Base-by-base conservation (phyloP, 306 rosid species). In the Elaeagnus macrophylla region DNA sequence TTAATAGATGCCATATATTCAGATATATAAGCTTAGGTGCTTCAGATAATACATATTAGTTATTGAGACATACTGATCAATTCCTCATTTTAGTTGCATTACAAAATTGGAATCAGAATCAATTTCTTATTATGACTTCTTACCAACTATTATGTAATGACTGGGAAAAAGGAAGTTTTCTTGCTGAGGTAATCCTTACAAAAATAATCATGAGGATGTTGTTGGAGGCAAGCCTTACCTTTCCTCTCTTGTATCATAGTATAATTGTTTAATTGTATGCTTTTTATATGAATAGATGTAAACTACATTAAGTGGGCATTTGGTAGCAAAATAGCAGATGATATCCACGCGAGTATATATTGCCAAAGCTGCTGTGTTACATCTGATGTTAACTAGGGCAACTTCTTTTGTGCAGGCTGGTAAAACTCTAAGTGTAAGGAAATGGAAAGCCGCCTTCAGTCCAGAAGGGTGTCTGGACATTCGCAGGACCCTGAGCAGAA, bases 391-490 rank as follows among this genome's bases (percentile, higher is more conserved):
- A 61, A 38, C 37, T 19, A 17, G 16, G 48, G 50, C 35, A 48
- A 39, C 67, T 61, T 79, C 32, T 37, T 51, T 10, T 53, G 11
- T 67, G 64, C 93, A 93, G 99, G 80, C 94, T 58, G 99, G 99
- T 69, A 93, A 72, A 69, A 93, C 99, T 37, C 71, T 93, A 56
- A 84, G 96, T 69, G 72, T 69, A 61, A 84, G 95, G 71, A 93
- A 87, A 81, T 93, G 99, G 99, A 83, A 87, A 39, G 79, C 88
- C 15, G 89, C 96, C 17, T 93, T 93, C 64, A 70, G 77, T 62
- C 65, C 81, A 36, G 99, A 93, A 69, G 99, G 99, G 10, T 66
- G 64, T 71, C 79, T 93, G 54, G 89, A 93, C 78, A 82, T 93
- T 59, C 74, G 94, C 67, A 93, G 74, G 87, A 87, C 84, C 48